phyloP scores from a whole-genome alignment of 2,329 filamentous ascomycete species.

The Talaromyces piceae region DNA sequence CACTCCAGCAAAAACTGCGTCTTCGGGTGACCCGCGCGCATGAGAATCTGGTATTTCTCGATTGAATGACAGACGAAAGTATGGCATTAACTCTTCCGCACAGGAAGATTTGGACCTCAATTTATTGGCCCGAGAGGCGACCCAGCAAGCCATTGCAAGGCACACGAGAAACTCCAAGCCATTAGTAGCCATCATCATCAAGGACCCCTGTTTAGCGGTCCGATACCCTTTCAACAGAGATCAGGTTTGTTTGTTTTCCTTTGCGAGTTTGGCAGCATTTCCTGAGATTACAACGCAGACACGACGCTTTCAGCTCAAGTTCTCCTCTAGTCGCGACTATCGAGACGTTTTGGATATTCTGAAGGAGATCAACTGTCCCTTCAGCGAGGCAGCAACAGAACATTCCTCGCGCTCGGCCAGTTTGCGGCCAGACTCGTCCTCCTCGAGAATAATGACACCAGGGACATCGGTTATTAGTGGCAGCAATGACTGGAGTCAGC shows the following conservation, averaged over 20 bases:
- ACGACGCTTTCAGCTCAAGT: slow-evolving; percentile 41
- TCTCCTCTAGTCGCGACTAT: slow-evolving; percentile 33
- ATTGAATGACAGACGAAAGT: not conserved
- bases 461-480: not conserved
- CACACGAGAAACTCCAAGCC: slow-evolving; percentile 20
- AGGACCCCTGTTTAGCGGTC: slow-evolving; percentile 39
- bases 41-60: slow-evolving; percentile 28
- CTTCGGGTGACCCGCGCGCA: slow-evolving; percentile 30
- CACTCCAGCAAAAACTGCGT: slow-evolving; percentile 16
- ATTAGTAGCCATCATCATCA: slow-evolving; percentile 35
- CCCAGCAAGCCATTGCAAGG: slow-evolving; percentile 12
- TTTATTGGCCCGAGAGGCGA: slow-evolving; percentile 22
- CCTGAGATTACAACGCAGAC: slow-evolving; percentile 25
- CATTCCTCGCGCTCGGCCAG: slow-evolving; percentile 15
- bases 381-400: slow-evolving; percentile 31
- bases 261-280: not conserved
- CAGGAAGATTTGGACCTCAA: slow-evolving; percentile 38
- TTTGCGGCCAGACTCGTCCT: slow-evolving; percentile 20
- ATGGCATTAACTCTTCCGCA: not conserved
- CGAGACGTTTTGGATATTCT: slow-evolving; percentile 35
- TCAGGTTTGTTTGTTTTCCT: slow-evolving; percentile 18
- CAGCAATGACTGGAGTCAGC: not conserved
- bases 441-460: slow-evolving; percentile 15
- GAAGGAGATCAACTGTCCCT: slow-evolving; percentile 35
- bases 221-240: slow-evolving; percentile 31